Conservation (phyloP, 2,329 filamentous ascomycete species). For the Canariomyces notabilis region DNA sequence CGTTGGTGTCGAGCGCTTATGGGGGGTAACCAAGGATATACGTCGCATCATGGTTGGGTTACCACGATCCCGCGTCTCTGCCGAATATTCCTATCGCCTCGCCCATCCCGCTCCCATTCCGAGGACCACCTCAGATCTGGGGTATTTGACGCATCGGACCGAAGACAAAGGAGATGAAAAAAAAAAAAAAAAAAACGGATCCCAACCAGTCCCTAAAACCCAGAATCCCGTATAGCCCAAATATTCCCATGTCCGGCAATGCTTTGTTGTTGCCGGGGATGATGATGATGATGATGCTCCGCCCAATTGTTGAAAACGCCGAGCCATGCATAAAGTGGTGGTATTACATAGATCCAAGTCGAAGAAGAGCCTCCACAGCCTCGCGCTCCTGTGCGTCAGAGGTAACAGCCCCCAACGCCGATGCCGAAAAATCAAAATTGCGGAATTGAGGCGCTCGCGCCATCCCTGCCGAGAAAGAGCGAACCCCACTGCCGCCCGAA, state of each 20-base stretch:
- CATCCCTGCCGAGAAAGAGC: conserved; percentile 51
- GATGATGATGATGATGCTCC: conserved; percentile 15
- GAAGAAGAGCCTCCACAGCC: conserved; percentile 73
- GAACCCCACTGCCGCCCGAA: conserved; percentile 38
- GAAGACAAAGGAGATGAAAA: background rate
- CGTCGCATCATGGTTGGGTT: no score
- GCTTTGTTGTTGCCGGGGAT: conserved; percentile 4
- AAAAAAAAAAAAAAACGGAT: background rate
- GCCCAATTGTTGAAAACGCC: conserved; percentile 43
- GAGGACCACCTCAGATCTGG: background rate
- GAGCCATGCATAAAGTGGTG: conserved; percentile 33
- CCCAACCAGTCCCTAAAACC: conserved; percentile 8
- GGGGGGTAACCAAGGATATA: no score
- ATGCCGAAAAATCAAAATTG: conserved; percentile 48
- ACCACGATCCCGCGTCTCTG: background rate
- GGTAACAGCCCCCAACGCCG: conserved; percentile 42
- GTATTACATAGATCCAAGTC: conserved; percentile 72
- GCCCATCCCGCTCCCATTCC: background rate
- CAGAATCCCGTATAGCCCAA: conserved; percentile 13
- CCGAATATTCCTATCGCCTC: background rate
- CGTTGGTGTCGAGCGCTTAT: no score
- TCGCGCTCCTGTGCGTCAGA: conserved; percentile 72
- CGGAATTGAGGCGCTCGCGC: conserved; percentile 47
- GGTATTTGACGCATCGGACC: background rate
- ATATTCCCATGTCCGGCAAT: conserved; percentile 11